Conservation (phyloP, 768 basidiomycete species). For the Phanerochaete carnosa region DNA sequence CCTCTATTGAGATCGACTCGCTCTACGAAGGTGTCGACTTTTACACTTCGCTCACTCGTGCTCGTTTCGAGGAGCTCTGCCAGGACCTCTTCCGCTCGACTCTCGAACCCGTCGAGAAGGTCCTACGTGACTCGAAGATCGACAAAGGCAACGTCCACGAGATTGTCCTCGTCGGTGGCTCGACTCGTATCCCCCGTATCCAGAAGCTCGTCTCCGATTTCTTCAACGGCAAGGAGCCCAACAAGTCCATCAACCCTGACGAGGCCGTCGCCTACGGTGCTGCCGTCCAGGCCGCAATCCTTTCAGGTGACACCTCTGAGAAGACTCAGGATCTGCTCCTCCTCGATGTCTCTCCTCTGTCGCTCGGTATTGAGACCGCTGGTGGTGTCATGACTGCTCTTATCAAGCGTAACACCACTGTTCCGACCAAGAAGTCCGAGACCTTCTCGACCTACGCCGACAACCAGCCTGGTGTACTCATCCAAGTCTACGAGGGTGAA, state of each 20-base stretch:
- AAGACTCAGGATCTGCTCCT: constrained; percentile 96
- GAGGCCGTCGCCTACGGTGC: constrained; percentile 99
- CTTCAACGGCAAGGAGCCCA: constrained; percentile 98
- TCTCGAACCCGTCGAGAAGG: constrained; percentile 95
- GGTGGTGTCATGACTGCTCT: constrained; percentile 99
- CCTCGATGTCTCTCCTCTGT: constrained; percentile 89
- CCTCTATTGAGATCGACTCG: constrained; percentile 97
- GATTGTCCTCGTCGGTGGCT: constrained; percentile 97
- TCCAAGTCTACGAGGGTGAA: constrained; percentile 98
- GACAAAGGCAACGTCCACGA: constrained; percentile 96
- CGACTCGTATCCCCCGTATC: constrained; percentile 97
- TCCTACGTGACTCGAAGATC: constrained; percentile 96
- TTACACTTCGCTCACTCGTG: constrained; percentile 97
- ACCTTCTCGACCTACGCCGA: constrained; percentile 98
- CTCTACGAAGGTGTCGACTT: constrained; percentile 98
- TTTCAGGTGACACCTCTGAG: constrained; percentile 96
- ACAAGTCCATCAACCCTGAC: constrained; percentile 99
- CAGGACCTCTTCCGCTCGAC: constrained; percentile 93
- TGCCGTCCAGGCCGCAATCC: constrained; percentile 96
- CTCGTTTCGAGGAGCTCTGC: constrained; percentile 95
- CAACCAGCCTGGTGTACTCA: constrained; percentile 98
- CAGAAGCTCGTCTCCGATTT: constrained; percentile 97
- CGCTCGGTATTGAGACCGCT: constrained; percentile 95
- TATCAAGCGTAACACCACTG: constrained; percentile 98
- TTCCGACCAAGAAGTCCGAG: constrained; percentile 98